Base-by-base conservation (phyloP, 2,329 filamentous ascomycete species). In the Metarhizium rileyi region DNA sequence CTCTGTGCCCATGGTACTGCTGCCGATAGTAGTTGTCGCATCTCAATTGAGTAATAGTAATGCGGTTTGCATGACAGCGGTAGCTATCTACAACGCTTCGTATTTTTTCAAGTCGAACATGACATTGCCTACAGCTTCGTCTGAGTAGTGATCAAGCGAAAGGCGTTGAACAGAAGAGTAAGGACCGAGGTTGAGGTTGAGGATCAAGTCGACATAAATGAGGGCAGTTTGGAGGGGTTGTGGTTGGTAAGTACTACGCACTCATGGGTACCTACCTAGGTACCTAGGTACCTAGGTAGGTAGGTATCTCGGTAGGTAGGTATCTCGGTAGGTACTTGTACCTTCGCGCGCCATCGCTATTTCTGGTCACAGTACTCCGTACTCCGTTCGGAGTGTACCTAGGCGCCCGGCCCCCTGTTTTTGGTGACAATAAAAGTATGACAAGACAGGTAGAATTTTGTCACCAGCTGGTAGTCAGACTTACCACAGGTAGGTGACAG, bases 1-100 rank as follows among this genome's bases (percentile, higher is more conserved):
- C 49, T 62, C 64, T 47, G 53, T 53, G 55, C 52, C 58, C 63
- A 65, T 66, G 50, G 46, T 63, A 30, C 40, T 46, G 49, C 55
- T 27, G 30, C 49, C 46, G 53, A 48, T 45, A 50, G 47, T 45
- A 49, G 47, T 53, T 44, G 56, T 60, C 42, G 59, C 64, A 65
- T 66, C 53, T 61, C 63, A 59, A 50, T 26, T 20, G 36, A 7
- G 41, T n/a, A 36, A 14, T 42, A 16, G 16, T 14, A 18, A 20
- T 16, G 16, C n/a, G 35, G n/a, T 9, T 38, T 38, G 16, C 35
- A 38, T 16, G 10, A 38, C 35, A 38, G 16, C 16, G 38, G 22
- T 42, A 42, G 20, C 16, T 18, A 8, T 16, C n/a, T 16, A 22
- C n/a, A 38, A 38, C 18, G 12, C 20, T 7, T 42, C 7, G 38